Evolutionary conservation across 2,329 filamentous ascomycete genomes (phyloP), one percentile per base, ranked within the genome.

Genomic region (Whalleya microplaca): DNA sequence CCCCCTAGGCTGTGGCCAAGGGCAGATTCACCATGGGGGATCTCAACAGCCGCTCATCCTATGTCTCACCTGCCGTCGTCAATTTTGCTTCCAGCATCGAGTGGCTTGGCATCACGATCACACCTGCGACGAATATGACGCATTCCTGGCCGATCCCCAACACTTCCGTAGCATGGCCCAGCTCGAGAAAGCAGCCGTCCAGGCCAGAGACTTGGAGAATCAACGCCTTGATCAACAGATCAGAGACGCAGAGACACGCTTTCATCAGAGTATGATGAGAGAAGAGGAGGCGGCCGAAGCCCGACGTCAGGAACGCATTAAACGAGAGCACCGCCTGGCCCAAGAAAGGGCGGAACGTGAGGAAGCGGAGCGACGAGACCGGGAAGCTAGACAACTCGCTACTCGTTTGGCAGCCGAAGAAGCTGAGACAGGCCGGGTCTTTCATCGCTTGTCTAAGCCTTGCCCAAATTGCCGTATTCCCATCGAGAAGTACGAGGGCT

Each of bases 1-100:
- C 61, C 75, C 82, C 1, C 70, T 79, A 0, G 73, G 71, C 2
- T 87, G 84, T 62, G 75, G 71, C 8, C 77, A 74, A 1, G 83
- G 83, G 0, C 82, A 85, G 59, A 72, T 83, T 2, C 82, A 85
- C 45, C 71, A 73, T 1, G 72, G 67, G 1, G 76, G 76, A 16
- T 53, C 62, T 1, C 64, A 64, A 1, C 71, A 75, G 2, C 75
- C 79, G 0, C 78, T 77, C 18, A 74, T 79, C 41, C 72, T 69
- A 16, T 79, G 79, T 64, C 62, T 70, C 43, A 60, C 67, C 42
- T 79, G 80, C 54, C 53, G 55, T 3, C 72, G 72, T 23, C 73
- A 73, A 10, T 77, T 75, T 2, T 81, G 79, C 62, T 78, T 76
- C 53, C 69, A 66, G 0, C 78, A 80, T 58, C 69, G 68, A 9